Evolutionary conservation across 768 basidiomycete species (phyloP).

Genomic region (Serpula lacrymans): DNA sequence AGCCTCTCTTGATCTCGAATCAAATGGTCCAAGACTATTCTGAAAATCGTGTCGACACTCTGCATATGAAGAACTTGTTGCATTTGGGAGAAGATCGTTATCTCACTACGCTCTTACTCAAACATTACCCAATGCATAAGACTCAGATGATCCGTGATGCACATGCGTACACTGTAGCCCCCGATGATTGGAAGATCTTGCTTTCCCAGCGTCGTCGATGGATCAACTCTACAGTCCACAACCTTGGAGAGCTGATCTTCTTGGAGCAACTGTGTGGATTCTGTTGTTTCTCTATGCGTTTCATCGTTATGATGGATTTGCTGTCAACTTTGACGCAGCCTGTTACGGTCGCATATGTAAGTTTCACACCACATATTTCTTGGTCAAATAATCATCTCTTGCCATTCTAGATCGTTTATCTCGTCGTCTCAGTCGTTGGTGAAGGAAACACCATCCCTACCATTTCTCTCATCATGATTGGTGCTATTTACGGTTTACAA

Average conservation of each 20-base stretch:
- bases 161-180: conserved; percentile 91
- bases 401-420: conserved; percentile 73
- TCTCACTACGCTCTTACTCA: conserved; percentile 90
- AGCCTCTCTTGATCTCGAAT: conserved; percentile 90
- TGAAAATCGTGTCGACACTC: conserved; percentile 92
- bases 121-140: conserved; percentile 92
- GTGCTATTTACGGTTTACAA: conserved; percentile 91
- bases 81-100: conserved; percentile 99
- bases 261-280: conserved; percentile 91
- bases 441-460: conserved; percentile 67
- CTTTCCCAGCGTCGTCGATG: conserved; percentile 97
- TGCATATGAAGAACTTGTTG: conserved; percentile 98
- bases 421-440: conserved; percentile 76
- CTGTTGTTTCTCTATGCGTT: conserved; percentile 99
- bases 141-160: conserved; percentile 95
- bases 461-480: conserved; percentile 89
- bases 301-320: conserved; percentile 95
- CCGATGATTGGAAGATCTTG: conserved; percentile 91
- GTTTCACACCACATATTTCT: conserved; percentile 27
- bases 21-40: conserved; percentile 90
- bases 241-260: conserved; percentile 89
- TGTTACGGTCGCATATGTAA: conserved; percentile 84
- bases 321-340: conserved; percentile 83
- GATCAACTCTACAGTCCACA: conserved; percentile 99
- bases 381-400: not conserved